A percentile compares a stretch with the other conserved stretches of the same genome.
These are phyloP conservation scores for Casuarina equisetifolia DNA, from an alignment of 306 rosid genomes.

Conservation along the genomic window DNA sequence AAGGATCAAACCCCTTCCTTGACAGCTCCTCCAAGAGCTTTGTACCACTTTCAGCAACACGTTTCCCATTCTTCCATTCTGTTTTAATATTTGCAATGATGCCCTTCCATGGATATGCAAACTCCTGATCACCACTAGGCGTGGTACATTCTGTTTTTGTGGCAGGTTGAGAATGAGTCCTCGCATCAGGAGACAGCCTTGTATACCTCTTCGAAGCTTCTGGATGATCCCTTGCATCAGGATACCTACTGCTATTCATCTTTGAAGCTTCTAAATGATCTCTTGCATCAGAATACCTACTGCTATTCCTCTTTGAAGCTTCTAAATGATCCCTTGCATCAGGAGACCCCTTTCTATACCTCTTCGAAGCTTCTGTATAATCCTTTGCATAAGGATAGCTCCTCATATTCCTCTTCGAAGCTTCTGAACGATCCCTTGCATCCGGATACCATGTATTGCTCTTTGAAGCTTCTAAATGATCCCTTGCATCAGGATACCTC, in stretches of 20 bases:
- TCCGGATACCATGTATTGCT: slow-evolving; percentile 21
- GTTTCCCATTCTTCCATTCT: slow-evolving; percentile 40
- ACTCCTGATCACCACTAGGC: slow-evolving; percentile 25
- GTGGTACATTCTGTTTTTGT: slow-evolving; percentile 5
- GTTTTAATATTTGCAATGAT: slow-evolving; percentile 67
- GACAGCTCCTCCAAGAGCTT: slow-evolving; percentile 55
- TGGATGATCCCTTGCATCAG: slow-evolving; percentile 15
- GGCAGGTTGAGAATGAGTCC: slow-evolving; percentile 1
- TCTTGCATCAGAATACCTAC: slow-evolving; percentile 33
- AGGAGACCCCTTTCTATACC: slow-evolving; percentile 45
- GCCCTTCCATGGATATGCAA: slow-evolving; percentile 77
- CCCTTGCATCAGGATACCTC: slow-evolving; percentile 33
- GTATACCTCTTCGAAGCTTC: slow-evolving; percentile 55
- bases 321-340: slow-evolving; percentile 15
- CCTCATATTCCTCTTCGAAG: slow-evolving; percentile 47
- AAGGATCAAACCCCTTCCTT: slow-evolving; percentile 63
- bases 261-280: slow-evolving; percentile 42
- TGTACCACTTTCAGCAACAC: slow-evolving; percentile 64
- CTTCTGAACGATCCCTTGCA: slow-evolving; percentile 27
- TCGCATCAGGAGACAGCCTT: slow-evolving; percentile 31
- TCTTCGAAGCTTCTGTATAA: slow-evolving; percentile 40
- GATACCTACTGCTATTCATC: slow-evolving; percentile 43
- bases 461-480: slow-evolving; percentile 10
- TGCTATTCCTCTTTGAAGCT: slow-evolving; percentile 52
- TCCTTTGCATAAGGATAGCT: slow-evolving; percentile 33